phyloP scores from a whole-genome alignment of 2,329 filamentous ascomycete genomes.

The Teratosphaeria epicoccoides region DNA sequence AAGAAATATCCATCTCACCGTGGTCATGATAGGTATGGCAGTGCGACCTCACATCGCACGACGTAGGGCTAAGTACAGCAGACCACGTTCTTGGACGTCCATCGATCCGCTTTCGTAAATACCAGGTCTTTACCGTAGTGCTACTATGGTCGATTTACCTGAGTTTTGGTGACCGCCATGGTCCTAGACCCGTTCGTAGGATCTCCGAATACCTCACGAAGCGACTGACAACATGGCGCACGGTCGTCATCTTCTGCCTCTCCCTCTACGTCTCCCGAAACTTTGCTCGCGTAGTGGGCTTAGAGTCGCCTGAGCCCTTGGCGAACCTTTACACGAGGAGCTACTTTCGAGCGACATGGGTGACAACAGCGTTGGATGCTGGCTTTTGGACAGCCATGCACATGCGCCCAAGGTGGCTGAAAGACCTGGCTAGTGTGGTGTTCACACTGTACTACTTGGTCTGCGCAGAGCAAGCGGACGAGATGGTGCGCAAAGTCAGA shows the following conservation, averaged over 20 bases:
- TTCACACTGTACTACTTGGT: constrained; percentile 88
- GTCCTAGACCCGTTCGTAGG: constrained; percentile 60
- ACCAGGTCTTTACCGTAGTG: constrained; percentile 84
- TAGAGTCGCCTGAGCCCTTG: constrained; percentile 87
- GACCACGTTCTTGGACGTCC: constrained; percentile 89
- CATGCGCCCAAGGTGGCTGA: constrained; percentile 66
- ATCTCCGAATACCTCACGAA: constrained; percentile 62
- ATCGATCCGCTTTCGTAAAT: constrained; percentile 80
- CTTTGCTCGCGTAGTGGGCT: constrained; percentile 80
- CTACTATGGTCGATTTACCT: constrained; percentile 86
- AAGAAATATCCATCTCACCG: neutral
- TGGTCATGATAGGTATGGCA: neutral
- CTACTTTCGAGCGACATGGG: constrained; percentile 95
- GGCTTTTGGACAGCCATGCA: constrained; percentile 99
- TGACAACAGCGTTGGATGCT: constrained; percentile 85
- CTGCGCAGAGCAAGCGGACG: constrained; percentile 86
- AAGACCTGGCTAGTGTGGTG: constrained; percentile 70
- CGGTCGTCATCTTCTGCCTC: constrained; percentile 73
- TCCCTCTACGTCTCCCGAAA: constrained; percentile 88
- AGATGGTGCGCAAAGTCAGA: constrained; percentile 87
- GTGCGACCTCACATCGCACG: neutral
- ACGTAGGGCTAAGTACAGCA: constrained; percentile 17
- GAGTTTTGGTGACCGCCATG: constrained; percentile 73
- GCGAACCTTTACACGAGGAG: constrained; percentile 85
- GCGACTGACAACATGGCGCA: constrained; percentile 79